Base-by-base conservation (phyloP, 768 basidiomycete genomes). In the Nidula microcarpa region DNA sequence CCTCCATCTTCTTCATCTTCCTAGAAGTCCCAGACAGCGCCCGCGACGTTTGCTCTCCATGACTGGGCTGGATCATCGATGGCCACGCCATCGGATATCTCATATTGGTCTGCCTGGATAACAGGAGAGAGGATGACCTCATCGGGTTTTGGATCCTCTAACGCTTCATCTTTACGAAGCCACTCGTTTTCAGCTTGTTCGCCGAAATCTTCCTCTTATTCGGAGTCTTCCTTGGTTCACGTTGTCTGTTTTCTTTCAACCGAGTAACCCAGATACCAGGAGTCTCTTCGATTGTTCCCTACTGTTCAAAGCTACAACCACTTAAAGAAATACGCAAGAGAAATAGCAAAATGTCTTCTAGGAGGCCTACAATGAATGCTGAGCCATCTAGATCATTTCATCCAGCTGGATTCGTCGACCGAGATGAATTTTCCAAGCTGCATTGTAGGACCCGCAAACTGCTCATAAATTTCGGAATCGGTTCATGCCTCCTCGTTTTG, bases 401-500 rank as follows among this genome's bases (percentile, higher is more conserved):
- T 72, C 71, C 11, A 76, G 63, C 33, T 57, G 34, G 32, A 77
- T 55, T 6, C 68, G 50, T 17, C 75, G 55, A 5, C 74, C 75
- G 10, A 76, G 65, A 47, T 67, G 63, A 6, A 76, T 73, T 52
- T 71, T 71, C 75, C 75, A 30, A 59, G 14, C 13, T 61, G 53
- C 66, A 77, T 73, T 8, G 52, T 61, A 1, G 68, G 65, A 0
- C 69, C 68, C 0, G 67, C 52, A 52, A 73, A 74, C 14, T 69
- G 63, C 0, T 68, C 62, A 43, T 63, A 71, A 2, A 74, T 47
- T 0, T 55, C 56, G 2, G 59, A 51, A 51, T 74, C 68, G 0
- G 68, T 68, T 64, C 64, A 74, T 76, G 0, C 75, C 72, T 3
- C 18, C 45, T 23, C 60, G 47, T 1, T 55, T 6, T 14, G 58